Conservation (phyloP, 768 basidiomycete genomes). For the Auriscalpium vulgare region DNA sequence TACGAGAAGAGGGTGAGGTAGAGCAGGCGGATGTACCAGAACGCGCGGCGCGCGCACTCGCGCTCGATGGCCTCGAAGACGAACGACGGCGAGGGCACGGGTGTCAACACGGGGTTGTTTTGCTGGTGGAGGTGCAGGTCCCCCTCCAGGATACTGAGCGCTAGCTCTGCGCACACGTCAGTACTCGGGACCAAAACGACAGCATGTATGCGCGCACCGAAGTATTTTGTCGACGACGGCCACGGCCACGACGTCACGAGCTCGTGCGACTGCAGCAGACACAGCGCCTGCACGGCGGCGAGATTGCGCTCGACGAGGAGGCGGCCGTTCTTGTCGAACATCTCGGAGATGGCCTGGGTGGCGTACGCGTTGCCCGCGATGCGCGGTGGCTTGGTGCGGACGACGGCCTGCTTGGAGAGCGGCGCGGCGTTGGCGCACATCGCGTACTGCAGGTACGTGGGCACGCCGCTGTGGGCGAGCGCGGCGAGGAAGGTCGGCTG, state of each 20-base stretch:
- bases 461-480: conserved; percentile 60
- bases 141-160: conserved; percentile 60
- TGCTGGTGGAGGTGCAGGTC: conserved; percentile 57
- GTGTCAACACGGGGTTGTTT: conserved; percentile 52
- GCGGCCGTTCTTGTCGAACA: conserved; percentile 65
- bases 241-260: conserved; percentile 26
- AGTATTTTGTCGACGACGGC: conserved; percentile 11
- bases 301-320: conserved; percentile 57
- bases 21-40: conserved; percentile 69
- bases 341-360: conserved; percentile 53
- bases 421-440: conserved; percentile 77
- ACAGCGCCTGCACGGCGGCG: conserved; percentile 67
- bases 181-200: too few species aligned
- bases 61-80: conserved; percentile 59
- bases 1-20: conserved; percentile 39
- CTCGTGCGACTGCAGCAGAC: conserved; percentile 65
- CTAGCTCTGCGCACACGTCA: conserved; percentile 37
- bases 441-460: conserved; percentile 61
- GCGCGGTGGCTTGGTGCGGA: conserved; percentile 42
- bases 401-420: conserved; percentile 55
- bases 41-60: conserved; percentile 73
- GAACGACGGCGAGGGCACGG: conserved; percentile 49
- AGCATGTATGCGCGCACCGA: conserved; percentile 14
- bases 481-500: conserved; percentile 67
- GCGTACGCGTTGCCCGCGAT: conserved; percentile 32